phyloP scores from a whole-genome alignment of 1,284 basidiomycete genomes.

The Apiotrichum laibachii region DNA sequence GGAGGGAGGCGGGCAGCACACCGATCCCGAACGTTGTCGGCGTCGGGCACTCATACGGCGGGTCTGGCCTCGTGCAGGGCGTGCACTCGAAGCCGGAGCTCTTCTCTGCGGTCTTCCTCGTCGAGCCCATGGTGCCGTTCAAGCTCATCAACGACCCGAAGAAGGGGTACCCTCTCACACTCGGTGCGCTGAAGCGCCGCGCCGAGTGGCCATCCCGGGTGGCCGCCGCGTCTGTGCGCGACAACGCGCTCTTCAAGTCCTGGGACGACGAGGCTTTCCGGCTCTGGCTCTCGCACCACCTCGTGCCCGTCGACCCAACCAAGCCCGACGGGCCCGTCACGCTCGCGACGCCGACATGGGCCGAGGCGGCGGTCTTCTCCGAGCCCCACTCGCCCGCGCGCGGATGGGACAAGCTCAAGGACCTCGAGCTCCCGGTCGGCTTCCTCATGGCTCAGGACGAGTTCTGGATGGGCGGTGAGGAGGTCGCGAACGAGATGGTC shows the following conservation, averaged over 20 bases:
- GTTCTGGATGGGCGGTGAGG: constrained; percentile 27
- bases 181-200: constrained; percentile 63
- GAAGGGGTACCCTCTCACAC: constrained; percentile 21
- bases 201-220: constrained; percentile 61
- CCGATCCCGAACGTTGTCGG: constrained; percentile 50
- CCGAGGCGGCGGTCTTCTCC: constrained; percentile 38
- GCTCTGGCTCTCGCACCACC: constrained; percentile 65
- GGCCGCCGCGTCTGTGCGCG: constrained; percentile 61
- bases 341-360: constrained; percentile 38
- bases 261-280: constrained; percentile 63
- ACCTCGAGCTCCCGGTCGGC: constrained; percentile 31
- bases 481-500: constrained; percentile 28
- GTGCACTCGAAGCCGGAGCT: constrained; percentile 64
- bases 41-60: constrained; percentile 80
- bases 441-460: constrained; percentile 39
- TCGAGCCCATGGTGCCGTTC: constrained; percentile 64
- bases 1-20: constrained; percentile 52
- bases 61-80: constrained; percentile 62
- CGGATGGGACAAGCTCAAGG: constrained; percentile 40
- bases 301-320: constrained; percentile 51
- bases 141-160: constrained; percentile 11
- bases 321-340: constrained; percentile 21
- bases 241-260: constrained; percentile 46
- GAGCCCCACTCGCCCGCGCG: constrained; percentile 28
- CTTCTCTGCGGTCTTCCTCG: constrained; percentile 68